Evolutionary conservation across 2,329 filamentous ascomycete species (phyloP).

Genomic region (Fusarium keratoplasticum): DNA sequence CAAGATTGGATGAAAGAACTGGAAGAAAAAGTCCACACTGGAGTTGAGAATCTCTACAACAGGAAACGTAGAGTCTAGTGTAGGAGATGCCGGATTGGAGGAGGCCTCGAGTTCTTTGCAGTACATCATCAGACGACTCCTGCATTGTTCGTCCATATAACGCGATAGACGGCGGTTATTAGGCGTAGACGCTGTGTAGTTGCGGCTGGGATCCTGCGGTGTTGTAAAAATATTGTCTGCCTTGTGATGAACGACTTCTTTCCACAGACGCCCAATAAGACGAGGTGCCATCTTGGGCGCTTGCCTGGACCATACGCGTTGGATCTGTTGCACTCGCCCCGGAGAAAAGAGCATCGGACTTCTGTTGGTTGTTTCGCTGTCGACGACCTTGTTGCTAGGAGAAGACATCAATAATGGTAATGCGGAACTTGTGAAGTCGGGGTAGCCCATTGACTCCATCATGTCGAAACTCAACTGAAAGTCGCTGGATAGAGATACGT

Average conservation of each 20-base stretch:
- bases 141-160: constrained; percentile 4
- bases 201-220: neutral
- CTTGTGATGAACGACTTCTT: neutral
- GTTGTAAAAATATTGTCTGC: constrained; percentile 15
- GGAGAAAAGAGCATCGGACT: neutral
- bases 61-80: neutral
- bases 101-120: constrained; percentile 10
- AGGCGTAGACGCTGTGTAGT: neutral
- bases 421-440: neutral
- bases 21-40: constrained; percentile 20
- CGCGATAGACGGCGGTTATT: neutral
- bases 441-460: neutral
- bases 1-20: constrained; percentile 18
- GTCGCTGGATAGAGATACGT: neutral
- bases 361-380: neutral
- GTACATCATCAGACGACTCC: neutral
- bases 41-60: constrained; percentile 16
- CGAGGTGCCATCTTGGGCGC: neutral
- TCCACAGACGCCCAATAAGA: neutral
- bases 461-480: neutral
- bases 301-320: constrained; percentile 12
- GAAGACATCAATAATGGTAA: neutral
- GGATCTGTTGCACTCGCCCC: neutral
- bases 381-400: neutral
- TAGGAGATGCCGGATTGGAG: neutral